These are phyloP conservation scores for Candida qinlingensis DNA, from an alignment of 805 yeast species.

Conservation along the genomic window DNA sequence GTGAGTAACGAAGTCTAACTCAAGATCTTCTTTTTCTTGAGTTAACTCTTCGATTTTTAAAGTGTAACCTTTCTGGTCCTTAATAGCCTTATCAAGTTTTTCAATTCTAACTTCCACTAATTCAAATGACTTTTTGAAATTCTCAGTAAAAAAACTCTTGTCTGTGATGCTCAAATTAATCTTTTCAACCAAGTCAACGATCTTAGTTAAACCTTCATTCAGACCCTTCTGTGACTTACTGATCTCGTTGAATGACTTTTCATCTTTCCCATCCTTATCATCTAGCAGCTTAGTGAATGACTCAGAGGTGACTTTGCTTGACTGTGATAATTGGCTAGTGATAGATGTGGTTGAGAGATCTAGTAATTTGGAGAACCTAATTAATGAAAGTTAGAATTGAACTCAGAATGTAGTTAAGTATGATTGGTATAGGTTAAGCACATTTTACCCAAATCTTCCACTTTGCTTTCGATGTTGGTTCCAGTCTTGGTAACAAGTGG, in stretches of 20 bases:
- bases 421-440: slow-evolving; percentile 14
- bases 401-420: slow-evolving; percentile 19
- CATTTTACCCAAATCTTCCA: slow-evolving; percentile 3
- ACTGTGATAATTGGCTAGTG: not conserved
- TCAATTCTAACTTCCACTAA: slow-evolving; percentile 9
- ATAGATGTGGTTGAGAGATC: slow-evolving; percentile 24
- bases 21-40: not conserved
- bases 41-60: slow-evolving; percentile 3
- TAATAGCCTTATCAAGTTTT: slow-evolving; percentile 18
- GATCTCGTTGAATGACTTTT: not conserved
- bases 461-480: not conserved
- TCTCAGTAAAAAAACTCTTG: slow-evolving; percentile 2
- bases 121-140: slow-evolving; percentile 8
- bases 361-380: slow-evolving; percentile 19
- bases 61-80: slow-evolving; percentile 10
- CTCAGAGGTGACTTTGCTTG: not conserved
- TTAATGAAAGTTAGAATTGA: slow-evolving; percentile 7
- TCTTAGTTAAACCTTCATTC: not conserved
- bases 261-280: not conserved
- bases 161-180: slow-evolving; percentile 1
- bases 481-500: not conserved
- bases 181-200: not conserved
- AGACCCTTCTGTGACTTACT: not conserved
- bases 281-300: not conserved
- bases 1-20: not conserved